These are phyloP conservation scores for Lichtheimia ramosa DNA, from an alignment of 371 early-diverging fungal species.

Conservation along the genomic window DNA sequence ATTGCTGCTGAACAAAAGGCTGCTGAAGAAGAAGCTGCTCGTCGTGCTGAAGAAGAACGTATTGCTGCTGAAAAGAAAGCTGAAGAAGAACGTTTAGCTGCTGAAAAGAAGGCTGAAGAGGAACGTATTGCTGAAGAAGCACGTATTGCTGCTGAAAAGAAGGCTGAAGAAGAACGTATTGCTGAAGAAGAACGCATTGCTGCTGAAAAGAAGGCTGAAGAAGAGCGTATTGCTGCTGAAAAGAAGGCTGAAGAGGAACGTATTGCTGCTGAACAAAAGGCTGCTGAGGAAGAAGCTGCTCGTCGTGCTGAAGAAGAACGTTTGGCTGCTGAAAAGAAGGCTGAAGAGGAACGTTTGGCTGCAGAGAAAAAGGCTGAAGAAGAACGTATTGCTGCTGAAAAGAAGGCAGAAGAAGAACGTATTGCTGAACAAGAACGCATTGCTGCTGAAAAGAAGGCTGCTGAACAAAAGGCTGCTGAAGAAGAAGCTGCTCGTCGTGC, in stretches of 20 bases:
- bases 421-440: neutral
- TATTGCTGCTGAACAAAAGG: constrained; percentile 16
- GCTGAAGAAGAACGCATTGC: constrained; percentile 3
- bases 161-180: neutral
- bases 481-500: no score
- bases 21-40: neutral
- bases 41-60: neutral
- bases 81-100: neutral
- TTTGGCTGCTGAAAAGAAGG: neutral
- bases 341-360: constrained; percentile 7
- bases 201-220: constrained; percentile 9
- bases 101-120: neutral
- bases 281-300: constrained; percentile 22
- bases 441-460: no score
- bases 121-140: constrained; percentile 7
- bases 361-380: constrained; percentile 10
- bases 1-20: no score
- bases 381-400: constrained; percentile 2
- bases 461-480: no score
- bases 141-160: neutral
- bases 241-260: constrained; percentile 9
- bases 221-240: constrained; percentile 11
- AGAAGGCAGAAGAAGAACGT: neutral
- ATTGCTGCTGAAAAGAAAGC: neutral
- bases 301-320: constrained; percentile 5